phyloP scores from a whole-genome alignment of 805 yeast species.

The Zygosaccharomyces bailii region DNA sequence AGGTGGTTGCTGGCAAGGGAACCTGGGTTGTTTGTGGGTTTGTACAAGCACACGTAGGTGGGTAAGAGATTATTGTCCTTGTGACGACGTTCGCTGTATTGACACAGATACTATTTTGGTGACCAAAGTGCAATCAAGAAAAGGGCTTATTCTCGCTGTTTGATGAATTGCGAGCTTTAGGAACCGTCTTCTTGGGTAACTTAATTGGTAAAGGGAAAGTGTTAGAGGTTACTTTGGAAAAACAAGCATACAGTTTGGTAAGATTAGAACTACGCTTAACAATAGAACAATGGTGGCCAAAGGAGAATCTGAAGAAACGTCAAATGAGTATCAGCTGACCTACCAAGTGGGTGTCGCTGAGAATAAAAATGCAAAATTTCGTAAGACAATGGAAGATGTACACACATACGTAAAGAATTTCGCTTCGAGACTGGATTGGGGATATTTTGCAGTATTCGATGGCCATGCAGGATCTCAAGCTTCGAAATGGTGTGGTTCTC shows the following conservation, averaged over 20 bases:
- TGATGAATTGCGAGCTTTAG: background rate
- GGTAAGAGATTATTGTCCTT: background rate
- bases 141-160: background rate
- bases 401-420: constrained; percentile 90
- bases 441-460: constrained; percentile 91
- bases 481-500: constrained; percentile 92
- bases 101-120: background rate
- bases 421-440: constrained; percentile 89
- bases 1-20: background rate
- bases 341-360: constrained; percentile 91
- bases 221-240: background rate
- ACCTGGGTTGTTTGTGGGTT: background rate
- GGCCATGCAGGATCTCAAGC: constrained; percentile 96
- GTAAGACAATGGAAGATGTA: constrained; percentile 94
- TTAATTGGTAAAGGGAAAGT: background rate
- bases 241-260: background rate
- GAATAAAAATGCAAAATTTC: constrained; percentile 72
- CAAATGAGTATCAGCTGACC: constrained; percentile 47
- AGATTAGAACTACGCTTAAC: background rate
- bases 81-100: constrained; percentile 1
- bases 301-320: constrained; percentile 2
- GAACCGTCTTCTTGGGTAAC: background rate
- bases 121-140: background rate
- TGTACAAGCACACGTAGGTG: background rate
- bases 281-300: constrained; percentile 6